phyloP scores from a whole-genome alignment of 805 yeast species.

The Wickerhamiella qilinensis region DNA sequence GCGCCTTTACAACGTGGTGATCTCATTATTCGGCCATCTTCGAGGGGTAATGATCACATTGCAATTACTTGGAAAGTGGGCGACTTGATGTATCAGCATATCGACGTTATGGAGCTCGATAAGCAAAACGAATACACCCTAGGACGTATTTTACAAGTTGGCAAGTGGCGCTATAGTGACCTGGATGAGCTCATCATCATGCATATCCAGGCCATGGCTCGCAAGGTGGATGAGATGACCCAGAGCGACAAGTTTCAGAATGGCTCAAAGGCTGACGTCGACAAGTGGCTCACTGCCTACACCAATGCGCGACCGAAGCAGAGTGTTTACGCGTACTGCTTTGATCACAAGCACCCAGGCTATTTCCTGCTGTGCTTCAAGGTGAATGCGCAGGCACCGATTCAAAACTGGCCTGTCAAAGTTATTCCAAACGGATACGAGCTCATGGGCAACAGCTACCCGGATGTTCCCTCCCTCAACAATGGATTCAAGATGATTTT shows the following conservation, averaged over 20 bases:
- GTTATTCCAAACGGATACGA: constrained; percentile 79
- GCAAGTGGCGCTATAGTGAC: constrained; percentile 57
- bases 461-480: constrained; percentile 76
- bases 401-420: constrained; percentile 78
- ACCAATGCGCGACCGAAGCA: constrained; percentile 82
- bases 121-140: constrained; percentile 46
- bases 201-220: constrained; percentile 70
- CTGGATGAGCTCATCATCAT: constrained; percentile 83
- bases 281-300: constrained; percentile 74
- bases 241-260: constrained; percentile 76
- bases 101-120: constrained; percentile 65
- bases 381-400: constrained; percentile 31
- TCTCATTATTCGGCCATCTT: constrained; percentile 86
- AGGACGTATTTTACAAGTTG: constrained; percentile 49
- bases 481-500: constrained; percentile 76
- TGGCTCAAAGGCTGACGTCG: constrained; percentile 66
- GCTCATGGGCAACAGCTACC: constrained; percentile 64
- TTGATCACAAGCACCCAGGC: constrained; percentile 86
- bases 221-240: constrained; percentile 69
- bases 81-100: constrained; percentile 77
- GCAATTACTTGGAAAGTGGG: constrained; percentile 96
- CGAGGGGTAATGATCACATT: constrained; percentile 72
- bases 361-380: constrained; percentile 80
- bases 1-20: constrained; percentile 86
- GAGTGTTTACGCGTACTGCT: constrained; percentile 81